Evolutionary conservation across 768 basidiomycete species (phyloP).

Genomic region (Russula brevipes): DNA sequence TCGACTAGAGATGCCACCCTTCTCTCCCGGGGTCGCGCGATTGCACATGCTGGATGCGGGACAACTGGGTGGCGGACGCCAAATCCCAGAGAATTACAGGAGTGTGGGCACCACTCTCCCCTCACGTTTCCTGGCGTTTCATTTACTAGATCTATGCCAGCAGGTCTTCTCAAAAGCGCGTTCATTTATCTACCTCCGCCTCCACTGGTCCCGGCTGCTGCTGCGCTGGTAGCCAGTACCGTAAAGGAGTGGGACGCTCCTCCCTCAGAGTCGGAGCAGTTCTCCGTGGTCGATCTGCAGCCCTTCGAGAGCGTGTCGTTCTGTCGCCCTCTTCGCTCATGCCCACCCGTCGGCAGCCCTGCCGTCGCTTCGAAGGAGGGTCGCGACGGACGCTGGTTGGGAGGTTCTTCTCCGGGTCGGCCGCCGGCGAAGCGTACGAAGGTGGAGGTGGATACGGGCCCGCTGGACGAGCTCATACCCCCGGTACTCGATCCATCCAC

Average conservation of each 20-base stretch:
- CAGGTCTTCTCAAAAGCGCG: constrained; percentile 5
- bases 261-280: constrained; percentile 8
- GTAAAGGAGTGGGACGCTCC: constrained; percentile 5
- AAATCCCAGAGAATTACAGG: background rate
- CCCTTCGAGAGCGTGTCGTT: constrained; percentile 6
- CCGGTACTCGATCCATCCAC: constrained; percentile 15
- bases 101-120: background rate
- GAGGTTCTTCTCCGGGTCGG: background rate
- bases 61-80: constrained; percentile 3
- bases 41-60: constrained; percentile 10
- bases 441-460: constrained; percentile 12
- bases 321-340: background rate
- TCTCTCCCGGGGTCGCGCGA: constrained; percentile 7
- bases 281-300: background rate
- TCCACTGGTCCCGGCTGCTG: background rate
- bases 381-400: background rate
- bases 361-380: background rate
- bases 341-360: background rate
- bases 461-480: constrained; percentile 19
- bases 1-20: background rate
- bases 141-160: background rate
- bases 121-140: background rate
- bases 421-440: constrained; percentile 8
- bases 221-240: background rate
- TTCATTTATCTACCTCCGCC: constrained; percentile 9